phyloP scores from a whole-genome alignment of 2,329 filamentous ascomycete genomes.

The Beauveria sp. region DNA sequence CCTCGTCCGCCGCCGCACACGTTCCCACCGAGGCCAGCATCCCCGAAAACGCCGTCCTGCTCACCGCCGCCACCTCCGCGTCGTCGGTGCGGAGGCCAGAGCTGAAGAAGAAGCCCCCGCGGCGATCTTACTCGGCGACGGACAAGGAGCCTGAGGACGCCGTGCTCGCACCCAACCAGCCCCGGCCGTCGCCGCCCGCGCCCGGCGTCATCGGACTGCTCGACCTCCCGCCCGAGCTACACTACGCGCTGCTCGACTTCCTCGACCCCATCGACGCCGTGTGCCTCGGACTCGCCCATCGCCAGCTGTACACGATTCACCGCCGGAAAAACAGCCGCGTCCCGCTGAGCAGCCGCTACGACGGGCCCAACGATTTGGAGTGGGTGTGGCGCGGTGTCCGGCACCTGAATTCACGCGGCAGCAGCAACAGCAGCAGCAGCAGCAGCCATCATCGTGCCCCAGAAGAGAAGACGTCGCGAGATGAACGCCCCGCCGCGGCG shows the following conservation, averaged over 20 bases:
- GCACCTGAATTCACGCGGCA: slow-evolving; percentile 28
- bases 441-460: background rate
- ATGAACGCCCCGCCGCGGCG: background rate
- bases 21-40: slow-evolving; percentile 24
- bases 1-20: slow-evolving; percentile 8
- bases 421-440: background rate
- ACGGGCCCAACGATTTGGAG: slow-evolving; percentile 55
- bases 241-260: slow-evolving; percentile 53
- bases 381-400: slow-evolving; percentile 55
- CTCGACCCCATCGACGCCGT: slow-evolving; percentile 58
- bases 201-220: slow-evolving; percentile 27
- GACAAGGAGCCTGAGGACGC: slow-evolving; percentile 45
- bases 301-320: slow-evolving; percentile 52
- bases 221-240: slow-evolving; percentile 51
- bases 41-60: slow-evolving; percentile 25
- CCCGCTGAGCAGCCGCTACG: slow-evolving; percentile 48
- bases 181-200: slow-evolving; percentile 36
- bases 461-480: no score
- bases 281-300: slow-evolving; percentile 52
- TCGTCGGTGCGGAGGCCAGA: background rate
- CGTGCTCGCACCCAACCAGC: slow-evolving; percentile 31
- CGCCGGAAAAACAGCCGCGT: slow-evolving; percentile 47
- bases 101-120: slow-evolving; percentile 36
- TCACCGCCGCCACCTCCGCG: slow-evolving; percentile 10
- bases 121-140: slow-evolving; percentile 53